Percentiles rank a stretch among this genome's conserved stretches.
phyloP scores from a whole-genome alignment of 2,329 filamentous ascomycete genomes.

The Cladosporium sp. region DNA sequence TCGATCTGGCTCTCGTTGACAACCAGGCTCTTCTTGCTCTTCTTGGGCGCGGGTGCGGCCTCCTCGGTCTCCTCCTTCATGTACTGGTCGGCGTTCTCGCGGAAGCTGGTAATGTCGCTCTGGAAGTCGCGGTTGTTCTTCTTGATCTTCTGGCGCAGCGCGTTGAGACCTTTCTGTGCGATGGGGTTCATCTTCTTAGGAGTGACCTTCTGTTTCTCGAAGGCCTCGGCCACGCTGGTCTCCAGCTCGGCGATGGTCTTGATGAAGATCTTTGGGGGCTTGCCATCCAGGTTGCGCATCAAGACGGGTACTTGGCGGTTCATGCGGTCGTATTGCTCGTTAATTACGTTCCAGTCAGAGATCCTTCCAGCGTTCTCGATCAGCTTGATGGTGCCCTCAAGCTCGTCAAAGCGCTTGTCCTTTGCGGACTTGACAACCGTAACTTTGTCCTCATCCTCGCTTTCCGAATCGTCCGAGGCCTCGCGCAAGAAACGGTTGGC shows the following conservation, averaged over 20 bases:
- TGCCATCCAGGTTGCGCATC: constrained; percentile 58
- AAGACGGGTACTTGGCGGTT: constrained; percentile 43
- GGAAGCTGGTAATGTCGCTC: constrained; percentile 79
- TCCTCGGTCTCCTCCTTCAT: constrained; percentile 80
- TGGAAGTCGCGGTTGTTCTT: constrained; percentile 97
- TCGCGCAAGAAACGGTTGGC: constrained; percentile 79
- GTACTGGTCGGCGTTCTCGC: constrained; percentile 76
- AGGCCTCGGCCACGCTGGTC: constrained; percentile 87
- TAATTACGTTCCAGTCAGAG: constrained; percentile 89
- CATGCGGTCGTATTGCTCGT: constrained; percentile 57
- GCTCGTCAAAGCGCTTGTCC: constrained; percentile 92
- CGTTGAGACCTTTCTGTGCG: constrained; percentile 89
- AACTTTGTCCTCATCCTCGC: constrained; percentile 75
- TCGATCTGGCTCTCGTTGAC: constrained; percentile 48
- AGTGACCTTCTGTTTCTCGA: constrained; percentile 92
- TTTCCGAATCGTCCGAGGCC: constrained; percentile 57
- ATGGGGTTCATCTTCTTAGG: constrained; percentile 99
- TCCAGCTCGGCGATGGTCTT: constrained; percentile 91
- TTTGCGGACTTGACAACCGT: constrained; percentile 95
- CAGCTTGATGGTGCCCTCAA: constrained; percentile 80
- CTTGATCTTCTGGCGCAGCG: constrained; percentile 96
- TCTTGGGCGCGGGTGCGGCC: constrained; percentile 49
- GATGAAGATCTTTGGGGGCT: constrained; percentile 85
- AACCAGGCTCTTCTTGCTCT: constrained; percentile 44
- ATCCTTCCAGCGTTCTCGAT: constrained; percentile 98